phyloP scores from a whole-genome alignment of 2,329 filamentous ascomycete genomes.

The Fusarium sp. region DNA sequence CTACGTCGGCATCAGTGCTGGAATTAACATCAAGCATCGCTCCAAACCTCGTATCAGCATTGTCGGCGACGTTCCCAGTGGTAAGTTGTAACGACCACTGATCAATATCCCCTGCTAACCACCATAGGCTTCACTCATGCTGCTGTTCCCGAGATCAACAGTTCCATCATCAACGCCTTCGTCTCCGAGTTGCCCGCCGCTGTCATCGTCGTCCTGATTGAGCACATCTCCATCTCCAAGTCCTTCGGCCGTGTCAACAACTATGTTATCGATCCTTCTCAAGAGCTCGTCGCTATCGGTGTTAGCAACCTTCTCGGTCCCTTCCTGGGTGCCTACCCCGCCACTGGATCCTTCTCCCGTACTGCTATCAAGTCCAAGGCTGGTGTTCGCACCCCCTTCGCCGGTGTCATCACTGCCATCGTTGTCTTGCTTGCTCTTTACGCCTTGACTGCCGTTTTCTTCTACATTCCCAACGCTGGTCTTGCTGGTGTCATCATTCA shows the following conservation, averaged over 20 bases:
- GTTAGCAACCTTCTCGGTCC: conserved; percentile 79
- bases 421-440: conserved; percentile 88
- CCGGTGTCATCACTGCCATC: conserved; percentile 84
- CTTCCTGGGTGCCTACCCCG: conserved; percentile 85
- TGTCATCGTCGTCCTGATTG: conserved; percentile 81
- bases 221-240: conserved; percentile 86
- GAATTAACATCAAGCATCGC: conserved; percentile 71
- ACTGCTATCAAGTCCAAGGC: conserved; percentile 96
- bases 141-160: conserved; percentile 71
- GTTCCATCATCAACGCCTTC: conserved; percentile 70
- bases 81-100: conserved; percentile 56
- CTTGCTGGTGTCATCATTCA: conserved; percentile 90
- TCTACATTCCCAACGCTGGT: conserved; percentile 82
- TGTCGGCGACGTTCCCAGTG: conserved; percentile 75
- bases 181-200: conserved; percentile 74
- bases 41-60: conserved; percentile 71
- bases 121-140: conserved; percentile 74
- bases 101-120: too few species aligned
- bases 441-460: conserved; percentile 84
- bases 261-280: conserved; percentile 82
- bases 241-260: conserved; percentile 85
- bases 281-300: conserved; percentile 82
- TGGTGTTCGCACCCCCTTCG: conserved; percentile 86
- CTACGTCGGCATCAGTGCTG: conserved; percentile 81
- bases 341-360: conserved; percentile 89